Base-by-base conservation (phyloP, 768 basidiomycete genomes). In the Suillus subalutaceus region DNA sequence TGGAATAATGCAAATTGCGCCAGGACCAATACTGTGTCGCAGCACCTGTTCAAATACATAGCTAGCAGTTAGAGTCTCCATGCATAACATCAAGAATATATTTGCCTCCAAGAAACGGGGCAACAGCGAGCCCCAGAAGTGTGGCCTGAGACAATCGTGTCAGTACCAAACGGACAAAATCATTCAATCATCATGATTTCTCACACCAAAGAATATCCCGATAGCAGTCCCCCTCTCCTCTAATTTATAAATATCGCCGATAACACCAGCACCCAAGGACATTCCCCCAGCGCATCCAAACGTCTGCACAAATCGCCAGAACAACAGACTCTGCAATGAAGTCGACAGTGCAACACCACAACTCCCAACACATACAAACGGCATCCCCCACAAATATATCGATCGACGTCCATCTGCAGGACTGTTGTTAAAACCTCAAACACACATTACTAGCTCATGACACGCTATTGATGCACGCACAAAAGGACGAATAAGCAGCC, bases 221-320 rank as follows among this genome's bases (percentile, higher is more conserved):
- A 88, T 82, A 0, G 83, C 85, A 4, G 80, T 78, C 15, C 66
- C 66, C 20, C 86, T 75, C 66, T 88, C 84, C 63, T 89, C 88
- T 3, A 88, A 70, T 58, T 76, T 80, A 71, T 88, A 89, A 0
- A 89, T 85, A 68, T 89, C 87, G 0, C 84, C 85, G 50, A 88
- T 84, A 6, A 86, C 84, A 2, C 81, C 88, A 4, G 82, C 79
- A n/a, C 81, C 90, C 63, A 83, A 82, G 26, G 82, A 85, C 73
- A 81, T 70, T 4, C 79, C 88, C 26, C 83, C 82, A 0, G 87
- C 83, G 1, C 84, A 78, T 18, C 89, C 90, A 38, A 88, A 77
- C 0, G 86, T 85, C 71, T 91, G 89, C 0, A 90, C 64, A 53
- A 88, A 81, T 8, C 90, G 79, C 76, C 85, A 88, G 26, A 83